These are phyloP conservation scores for Suillus subalutaceus DNA, from an alignment of 768 basidiomycete genomes.

Conservation along the genomic window DNA sequence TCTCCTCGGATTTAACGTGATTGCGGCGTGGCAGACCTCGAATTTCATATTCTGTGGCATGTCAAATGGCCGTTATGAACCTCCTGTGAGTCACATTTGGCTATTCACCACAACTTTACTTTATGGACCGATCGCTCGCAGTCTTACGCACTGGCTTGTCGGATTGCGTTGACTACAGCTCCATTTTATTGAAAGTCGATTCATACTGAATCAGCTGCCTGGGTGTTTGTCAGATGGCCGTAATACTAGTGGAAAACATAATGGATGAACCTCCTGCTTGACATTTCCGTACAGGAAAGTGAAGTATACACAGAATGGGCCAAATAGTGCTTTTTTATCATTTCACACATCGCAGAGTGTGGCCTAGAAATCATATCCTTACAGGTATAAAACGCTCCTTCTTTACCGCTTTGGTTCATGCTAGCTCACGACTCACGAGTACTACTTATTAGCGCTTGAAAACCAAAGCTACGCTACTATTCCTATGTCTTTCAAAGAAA, in stretches of 20 bases:
- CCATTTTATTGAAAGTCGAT: background rate
- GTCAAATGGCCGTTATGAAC: conserved; percentile 2
- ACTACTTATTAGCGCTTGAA: background rate
- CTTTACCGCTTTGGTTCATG: background rate
- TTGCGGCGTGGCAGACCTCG: background rate
- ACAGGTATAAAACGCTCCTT: background rate
- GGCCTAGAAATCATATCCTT: background rate
- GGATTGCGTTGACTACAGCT: background rate
- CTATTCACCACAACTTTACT: background rate
- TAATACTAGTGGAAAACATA: background rate
- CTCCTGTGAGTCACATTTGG: conserved; percentile 1
- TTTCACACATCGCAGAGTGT: background rate
- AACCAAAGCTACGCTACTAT: background rate
- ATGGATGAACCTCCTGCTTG: background rate
- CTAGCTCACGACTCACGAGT: background rate
- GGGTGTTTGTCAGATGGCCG: background rate
- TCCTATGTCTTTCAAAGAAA: background rate
- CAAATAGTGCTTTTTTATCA: background rate
- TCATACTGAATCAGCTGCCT: background rate
- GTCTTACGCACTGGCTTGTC: background rate
- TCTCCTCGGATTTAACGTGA: conserved; percentile 1
- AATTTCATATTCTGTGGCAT: background rate
- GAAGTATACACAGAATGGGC: background rate
- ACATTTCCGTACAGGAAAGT: conserved; percentile 1
- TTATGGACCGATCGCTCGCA: background rate